These are phyloP conservation scores for Populus davidiana DNA, from an alignment of 345 rosid genomes.

Conservation along the genomic window DNA sequence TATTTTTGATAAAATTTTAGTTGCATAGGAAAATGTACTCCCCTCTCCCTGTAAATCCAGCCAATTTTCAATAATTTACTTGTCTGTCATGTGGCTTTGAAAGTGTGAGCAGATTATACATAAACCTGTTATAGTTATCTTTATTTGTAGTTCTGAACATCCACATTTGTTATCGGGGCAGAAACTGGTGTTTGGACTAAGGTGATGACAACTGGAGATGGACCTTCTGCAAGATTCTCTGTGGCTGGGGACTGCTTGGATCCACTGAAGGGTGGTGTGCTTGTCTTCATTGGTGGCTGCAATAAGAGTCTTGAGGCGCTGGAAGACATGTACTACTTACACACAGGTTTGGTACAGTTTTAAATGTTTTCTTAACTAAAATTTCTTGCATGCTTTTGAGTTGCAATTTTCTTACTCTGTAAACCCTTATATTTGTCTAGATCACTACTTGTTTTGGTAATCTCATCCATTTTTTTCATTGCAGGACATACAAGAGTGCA, in stretches of 20 bases:
- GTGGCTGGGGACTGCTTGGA: slow-evolving; percentile 86
- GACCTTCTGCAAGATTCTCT: slow-evolving; percentile 96
- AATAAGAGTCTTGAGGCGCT: slow-evolving; percentile 91
- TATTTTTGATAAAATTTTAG: background rate
- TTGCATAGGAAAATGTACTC: background rate
- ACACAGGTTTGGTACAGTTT: slow-evolving; percentile 61
- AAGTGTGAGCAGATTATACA: background rate
- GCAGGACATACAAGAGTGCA: slow-evolving; percentile 53
- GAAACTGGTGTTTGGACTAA: slow-evolving; percentile 83
- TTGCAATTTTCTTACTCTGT: slow-evolving; percentile 10
- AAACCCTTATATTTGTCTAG: background rate
- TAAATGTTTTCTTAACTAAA: slow-evolving; percentile 6
- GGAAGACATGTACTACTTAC: slow-evolving; percentile 81
- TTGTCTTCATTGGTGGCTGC: slow-evolving; percentile 88
- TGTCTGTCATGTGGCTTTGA: background rate
- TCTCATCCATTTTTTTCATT: slow-evolving; percentile 10
- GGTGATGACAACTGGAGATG: slow-evolving; percentile 61
- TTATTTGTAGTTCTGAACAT: background rate
- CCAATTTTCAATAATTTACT: background rate
- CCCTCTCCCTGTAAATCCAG: background rate
- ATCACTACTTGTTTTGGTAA: slow-evolving; percentile 5
- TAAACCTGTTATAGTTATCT: background rate
- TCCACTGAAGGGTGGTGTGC: slow-evolving; percentile 71
- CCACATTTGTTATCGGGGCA: slow-evolving; percentile 26
- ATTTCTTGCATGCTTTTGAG: background rate